These are phyloP conservation scores for Tetradesmus lagerheimii DNA, from an alignment of 139 green algal genomes.

Conservation along the genomic window DNA sequence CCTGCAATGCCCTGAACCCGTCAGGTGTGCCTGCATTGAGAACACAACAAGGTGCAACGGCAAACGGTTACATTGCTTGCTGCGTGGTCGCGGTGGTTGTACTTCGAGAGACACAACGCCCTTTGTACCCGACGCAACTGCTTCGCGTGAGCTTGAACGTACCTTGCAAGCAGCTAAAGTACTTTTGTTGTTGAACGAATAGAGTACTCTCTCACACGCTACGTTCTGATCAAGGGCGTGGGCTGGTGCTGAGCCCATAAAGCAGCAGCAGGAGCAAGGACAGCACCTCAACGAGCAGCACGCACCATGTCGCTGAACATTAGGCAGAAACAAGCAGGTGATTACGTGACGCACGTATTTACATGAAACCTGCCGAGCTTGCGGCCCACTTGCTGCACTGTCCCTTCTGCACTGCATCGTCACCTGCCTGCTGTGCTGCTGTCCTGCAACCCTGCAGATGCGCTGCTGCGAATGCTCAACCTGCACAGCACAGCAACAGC, in stretches of 20 bases:
- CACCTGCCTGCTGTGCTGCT: not conserved
- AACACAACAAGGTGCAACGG: not conserved
- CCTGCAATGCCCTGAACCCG: not conserved
- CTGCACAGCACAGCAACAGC: conserved; percentile 47
- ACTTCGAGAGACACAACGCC: not conserved
- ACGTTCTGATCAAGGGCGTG: not conserved
- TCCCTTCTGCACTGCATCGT: not conserved
- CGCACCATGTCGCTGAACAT: conserved; percentile 81
- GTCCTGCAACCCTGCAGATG: conserved; percentile 54
- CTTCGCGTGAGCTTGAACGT: not conserved
- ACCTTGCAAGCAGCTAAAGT: not conserved
- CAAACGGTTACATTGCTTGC: too few relatives aligned
- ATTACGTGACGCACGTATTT: not conserved
- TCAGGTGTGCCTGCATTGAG: not conserved
- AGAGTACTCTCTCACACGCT: not conserved
- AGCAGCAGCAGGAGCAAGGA: not conserved
- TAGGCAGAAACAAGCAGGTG: conserved; percentile 81
- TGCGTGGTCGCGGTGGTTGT: not conserved
- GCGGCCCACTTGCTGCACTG: not conserved
- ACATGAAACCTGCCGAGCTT: not conserved
- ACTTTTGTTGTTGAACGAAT: not conserved
- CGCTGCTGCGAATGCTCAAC: conserved; percentile 60
- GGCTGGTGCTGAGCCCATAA: not conserved
- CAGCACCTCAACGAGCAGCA: not conserved
- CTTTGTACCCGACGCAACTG: not conserved